Evolutionary conservation across 2,329 filamentous ascomycete species (phyloP).

Genomic region (Elsinoe fawcettii): DNA sequence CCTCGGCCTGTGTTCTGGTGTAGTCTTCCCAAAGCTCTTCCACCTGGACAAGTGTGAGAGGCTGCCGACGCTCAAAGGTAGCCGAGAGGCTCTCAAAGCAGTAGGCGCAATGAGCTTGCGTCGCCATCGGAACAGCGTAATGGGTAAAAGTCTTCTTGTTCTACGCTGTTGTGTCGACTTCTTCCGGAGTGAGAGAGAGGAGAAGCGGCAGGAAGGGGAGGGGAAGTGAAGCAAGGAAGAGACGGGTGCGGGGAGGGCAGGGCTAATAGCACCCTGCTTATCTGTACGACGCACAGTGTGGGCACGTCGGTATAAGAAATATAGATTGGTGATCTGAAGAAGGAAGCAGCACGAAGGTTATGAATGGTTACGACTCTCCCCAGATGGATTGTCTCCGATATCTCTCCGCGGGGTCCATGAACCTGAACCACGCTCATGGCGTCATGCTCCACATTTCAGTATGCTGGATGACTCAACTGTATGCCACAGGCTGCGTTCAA

Average conservation of each 20-base stretch:
- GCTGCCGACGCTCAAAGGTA: conserved; percentile 60
- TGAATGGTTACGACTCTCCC: neutral
- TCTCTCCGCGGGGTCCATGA: neutral
- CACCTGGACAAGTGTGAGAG: conserved; percentile 60
- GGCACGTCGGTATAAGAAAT: too few relatives aligned
- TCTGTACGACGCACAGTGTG: neutral
- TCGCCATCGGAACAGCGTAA: conserved; percentile 58
- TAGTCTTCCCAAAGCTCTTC: conserved; percentile 60
- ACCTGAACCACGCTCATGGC: neutral
- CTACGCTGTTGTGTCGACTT: too few relatives aligned
- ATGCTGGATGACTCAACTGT: neutral
- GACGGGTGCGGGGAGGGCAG: neutral
- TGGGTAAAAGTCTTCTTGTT: too few relatives aligned
- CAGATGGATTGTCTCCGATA: neutral
- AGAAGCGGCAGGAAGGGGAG: too few relatives aligned
- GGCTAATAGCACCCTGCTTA: neutral
- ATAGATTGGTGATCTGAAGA: too few relatives aligned
- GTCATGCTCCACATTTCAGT: neutral
- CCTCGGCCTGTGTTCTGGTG: conserved; percentile 36
- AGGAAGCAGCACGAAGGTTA: neutral
- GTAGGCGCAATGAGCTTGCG: conserved; percentile 75
- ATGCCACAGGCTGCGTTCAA: too few relatives aligned
- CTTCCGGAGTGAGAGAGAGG: too few relatives aligned
- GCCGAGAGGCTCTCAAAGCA: conserved; percentile 85
- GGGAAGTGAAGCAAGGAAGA: neutral